phyloP scores from a whole-genome alignment of 2,329 filamentous ascomycete species.

The Calonectria crousiana region DNA sequence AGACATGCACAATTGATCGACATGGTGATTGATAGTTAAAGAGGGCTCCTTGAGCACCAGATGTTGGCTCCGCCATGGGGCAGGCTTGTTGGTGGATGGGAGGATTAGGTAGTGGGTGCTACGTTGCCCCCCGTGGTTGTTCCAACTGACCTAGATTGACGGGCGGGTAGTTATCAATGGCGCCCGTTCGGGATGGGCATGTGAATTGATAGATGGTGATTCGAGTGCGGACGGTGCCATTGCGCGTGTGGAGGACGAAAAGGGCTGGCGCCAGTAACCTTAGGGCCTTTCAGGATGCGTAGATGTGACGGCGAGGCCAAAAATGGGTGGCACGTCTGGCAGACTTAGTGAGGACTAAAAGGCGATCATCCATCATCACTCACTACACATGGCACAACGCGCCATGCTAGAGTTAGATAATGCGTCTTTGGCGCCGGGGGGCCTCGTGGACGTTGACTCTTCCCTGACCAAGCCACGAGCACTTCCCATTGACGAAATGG shows the following conservation, averaged over 20 bases:
- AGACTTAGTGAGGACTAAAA: conserved; percentile 23
- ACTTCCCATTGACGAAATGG: conserved; percentile 27
- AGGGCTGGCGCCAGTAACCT: conserved; percentile 36
- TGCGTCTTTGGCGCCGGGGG: conserved; percentile 35
- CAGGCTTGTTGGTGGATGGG: conserved; percentile 22
- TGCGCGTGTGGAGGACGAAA: not conserved
- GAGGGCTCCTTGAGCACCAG: not conserved
- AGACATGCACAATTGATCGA: conserved; percentile 8
- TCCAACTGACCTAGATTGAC: conserved; percentile 26
- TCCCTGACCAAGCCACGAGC: conserved; percentile 41
- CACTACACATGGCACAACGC: not conserved
- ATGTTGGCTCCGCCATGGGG: conserved; percentile 12
- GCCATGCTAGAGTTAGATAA: conserved; percentile 22
- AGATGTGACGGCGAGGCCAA: conserved; percentile 4
- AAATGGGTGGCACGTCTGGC: conserved; percentile 3
- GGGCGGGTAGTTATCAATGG: conserved; percentile 25
- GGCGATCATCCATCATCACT: conserved; percentile 26
- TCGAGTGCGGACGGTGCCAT: not conserved
- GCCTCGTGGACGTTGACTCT: conserved; percentile 38
- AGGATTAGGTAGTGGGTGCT: conserved; percentile 17
- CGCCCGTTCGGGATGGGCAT: conserved; percentile 12
- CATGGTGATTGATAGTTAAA: not conserved
- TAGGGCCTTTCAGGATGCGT: conserved; percentile 7
- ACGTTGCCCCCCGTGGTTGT: conserved; percentile 18
- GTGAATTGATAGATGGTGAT: conserved; percentile 2